Base-by-base conservation (phyloP, 140 eudicot species). In the Anethum foeniculum region DNA sequence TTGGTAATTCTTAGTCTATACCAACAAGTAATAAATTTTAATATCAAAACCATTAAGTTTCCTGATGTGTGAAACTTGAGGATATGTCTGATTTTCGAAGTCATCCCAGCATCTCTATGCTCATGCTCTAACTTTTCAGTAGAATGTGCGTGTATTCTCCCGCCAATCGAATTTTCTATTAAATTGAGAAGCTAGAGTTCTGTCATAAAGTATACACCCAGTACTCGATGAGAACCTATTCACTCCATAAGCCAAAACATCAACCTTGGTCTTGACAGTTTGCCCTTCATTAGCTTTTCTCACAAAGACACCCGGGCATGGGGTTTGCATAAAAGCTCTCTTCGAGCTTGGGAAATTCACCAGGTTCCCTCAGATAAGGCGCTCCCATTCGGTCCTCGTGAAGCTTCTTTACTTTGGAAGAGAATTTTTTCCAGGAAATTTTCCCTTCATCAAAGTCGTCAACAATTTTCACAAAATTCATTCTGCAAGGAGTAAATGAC, bases 251-350 rank as follows among this genome's bases (percentile, higher is more conserved):
- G 25, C 60, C 46, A 25, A 43, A 60, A n/a, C 27, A 16, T 18
- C 49, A 72, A 51, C 41, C 6, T 60, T 36, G 44, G 74, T 30
- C 39, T 23, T 30, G 73, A 32, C 43, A 49, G 21, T n/a, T 80
- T 80, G 86, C 81, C 64, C 84, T 85, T 68, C 85, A 85, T 47
- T 48, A 87, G 74, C 75, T 83, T 86, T 46, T 82, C 84, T 90
- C 93, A 71, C 99, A 96, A 23, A 96, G 79, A 79, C 99, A 96
- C 68, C 97, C 99, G 1, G 99, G 99, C 72, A 88, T 90, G 8
- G 99, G 97, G 84, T 96, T 96, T 69, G 99, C 99, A 62, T 96
- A 96, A 77, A 96, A 96, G 82, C 98, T 96, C 85, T 96, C 99
- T 85, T 96, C 99, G 32, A 96, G 80, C 87, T 93, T 96, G n/a